phyloP scores from a whole-genome alignment of 2,329 filamentous ascomycete species.

The Dactylellina leptospora region DNA sequence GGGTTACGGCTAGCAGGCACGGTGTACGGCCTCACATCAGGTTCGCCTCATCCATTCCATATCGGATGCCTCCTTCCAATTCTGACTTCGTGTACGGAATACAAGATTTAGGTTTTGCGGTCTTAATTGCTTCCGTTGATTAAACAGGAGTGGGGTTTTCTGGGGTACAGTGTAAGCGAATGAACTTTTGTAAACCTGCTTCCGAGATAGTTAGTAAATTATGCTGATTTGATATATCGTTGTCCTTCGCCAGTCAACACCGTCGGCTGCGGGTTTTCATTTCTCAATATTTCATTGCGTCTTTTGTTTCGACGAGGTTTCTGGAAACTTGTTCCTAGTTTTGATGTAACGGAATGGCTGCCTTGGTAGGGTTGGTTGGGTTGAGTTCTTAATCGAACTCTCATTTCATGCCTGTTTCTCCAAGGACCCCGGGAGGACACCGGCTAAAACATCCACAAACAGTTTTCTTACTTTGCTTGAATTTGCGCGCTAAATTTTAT shows the following conservation, averaged over 20 bases:
- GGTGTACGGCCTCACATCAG: constrained; percentile 55
- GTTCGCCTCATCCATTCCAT: constrained; percentile 18
- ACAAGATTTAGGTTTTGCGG: constrained; percentile 55
- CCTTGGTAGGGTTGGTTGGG: not conserved
- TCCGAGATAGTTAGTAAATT: no score
- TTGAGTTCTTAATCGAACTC: not conserved
- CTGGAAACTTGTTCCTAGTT: constrained; percentile 1
- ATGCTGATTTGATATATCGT: no score
- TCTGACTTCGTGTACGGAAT: constrained; percentile 7
- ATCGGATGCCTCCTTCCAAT: not conserved
- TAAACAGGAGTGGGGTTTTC: not conserved
- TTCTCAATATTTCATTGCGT: no score
- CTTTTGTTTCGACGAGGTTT: not conserved
- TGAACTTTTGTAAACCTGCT: no score
- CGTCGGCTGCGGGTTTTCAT: no score
- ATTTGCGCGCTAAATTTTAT: no score
- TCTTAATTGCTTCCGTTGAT: constrained; percentile 57
- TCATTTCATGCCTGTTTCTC: constrained; percentile 5
- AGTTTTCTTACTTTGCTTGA: no score
- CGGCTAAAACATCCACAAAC: constrained; percentile 30
- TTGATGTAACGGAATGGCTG: not conserved
- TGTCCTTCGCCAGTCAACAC: no score
- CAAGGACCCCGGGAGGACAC: constrained; percentile 16
- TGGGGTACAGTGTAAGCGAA: not conserved
- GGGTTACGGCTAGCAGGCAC: constrained; percentile 54